These are phyloP conservation scores for Naematelia encephala DNA, from an alignment of 768 basidiomycete species.

Conservation along the genomic window DNA sequence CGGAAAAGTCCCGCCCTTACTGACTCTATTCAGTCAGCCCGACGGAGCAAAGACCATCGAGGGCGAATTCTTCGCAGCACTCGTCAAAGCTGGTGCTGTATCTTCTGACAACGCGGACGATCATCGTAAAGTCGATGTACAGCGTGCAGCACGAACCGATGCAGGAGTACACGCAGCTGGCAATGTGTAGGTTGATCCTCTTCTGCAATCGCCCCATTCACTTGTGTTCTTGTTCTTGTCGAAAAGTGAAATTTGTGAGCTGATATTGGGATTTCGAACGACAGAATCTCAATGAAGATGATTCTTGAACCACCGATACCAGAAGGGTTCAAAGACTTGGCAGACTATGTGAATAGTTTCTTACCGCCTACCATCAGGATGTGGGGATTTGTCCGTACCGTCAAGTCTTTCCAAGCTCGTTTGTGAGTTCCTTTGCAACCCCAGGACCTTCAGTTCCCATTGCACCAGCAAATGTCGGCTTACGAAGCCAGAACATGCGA, in stretches of 20 bases:
- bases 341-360: constrained; percentile 72
- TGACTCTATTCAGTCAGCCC: constrained; percentile 59
- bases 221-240: constrained; percentile 3
- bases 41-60: constrained; percentile 74
- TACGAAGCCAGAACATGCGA: constrained; percentile 85
- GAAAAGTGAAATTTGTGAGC: too few relatives aligned
- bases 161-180: constrained; percentile 96
- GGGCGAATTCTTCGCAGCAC: constrained; percentile 77
- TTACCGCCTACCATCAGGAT: constrained; percentile 87
- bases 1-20: too few relatives aligned
- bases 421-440: too few relatives aligned
- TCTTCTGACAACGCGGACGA: constrained; percentile 90
- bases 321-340: constrained; percentile 56
- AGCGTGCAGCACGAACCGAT: constrained; percentile 89
- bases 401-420: constrained; percentile 54
- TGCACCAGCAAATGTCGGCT: too few relatives aligned
- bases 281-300: constrained; percentile 65
- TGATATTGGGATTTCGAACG: too few relatives aligned
- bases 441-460: too few relatives aligned
- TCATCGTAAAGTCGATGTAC: constrained; percentile 78
- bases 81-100: constrained; percentile 87
- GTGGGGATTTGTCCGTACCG: constrained; percentile 74
- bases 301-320: constrained; percentile 65
- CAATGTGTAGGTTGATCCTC: constrained; percentile 67
- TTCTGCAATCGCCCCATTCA: background rate